These are phyloP conservation scores for Gliomastix tumulicola DNA, from an alignment of 2,329 filamentous ascomycete genomes.

Conservation along the genomic window DNA sequence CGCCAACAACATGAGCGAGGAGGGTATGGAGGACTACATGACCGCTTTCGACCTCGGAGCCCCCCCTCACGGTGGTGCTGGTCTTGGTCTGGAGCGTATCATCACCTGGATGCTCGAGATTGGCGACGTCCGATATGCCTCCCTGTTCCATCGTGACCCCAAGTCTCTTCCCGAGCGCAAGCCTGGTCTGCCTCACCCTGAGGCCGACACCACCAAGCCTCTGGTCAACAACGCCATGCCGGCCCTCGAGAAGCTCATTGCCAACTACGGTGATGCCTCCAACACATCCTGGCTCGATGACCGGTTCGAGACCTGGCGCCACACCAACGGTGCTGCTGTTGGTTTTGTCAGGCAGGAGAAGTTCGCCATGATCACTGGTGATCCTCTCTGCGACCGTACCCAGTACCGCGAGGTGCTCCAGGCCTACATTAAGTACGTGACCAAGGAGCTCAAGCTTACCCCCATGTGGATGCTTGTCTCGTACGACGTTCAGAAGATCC, in stretches of 20 bases:
- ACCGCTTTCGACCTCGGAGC: conserved; percentile 83
- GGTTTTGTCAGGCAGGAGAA: conserved; percentile 73
- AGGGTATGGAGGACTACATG: conserved; percentile 86
- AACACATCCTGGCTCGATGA: conserved; percentile 93
- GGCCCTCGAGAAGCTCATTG: conserved; percentile 78
- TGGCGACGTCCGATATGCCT: conserved; percentile 83
- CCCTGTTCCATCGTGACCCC: conserved; percentile 81
- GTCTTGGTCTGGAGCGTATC: conserved; percentile 83
- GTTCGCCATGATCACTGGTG: conserved; percentile 78
- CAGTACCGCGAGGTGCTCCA: conserved; percentile 71
- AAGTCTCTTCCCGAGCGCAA: conserved; percentile 71
- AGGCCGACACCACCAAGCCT: conserved; percentile 64
- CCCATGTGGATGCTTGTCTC: conserved; percentile 90
- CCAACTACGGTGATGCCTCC: conserved; percentile 90
- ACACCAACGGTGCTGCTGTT: conserved; percentile 76
- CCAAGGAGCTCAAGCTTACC: conserved; percentile 61
- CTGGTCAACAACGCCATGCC: conserved; percentile 52
- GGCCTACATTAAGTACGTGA: conserved; percentile 69
- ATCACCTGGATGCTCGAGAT: conserved; percentile 80
- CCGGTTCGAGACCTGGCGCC: conserved; percentile 81
- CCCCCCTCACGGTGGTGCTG: conserved; percentile 83
- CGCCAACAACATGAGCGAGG: conserved; percentile 65
- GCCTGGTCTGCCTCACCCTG: conserved; percentile 70
- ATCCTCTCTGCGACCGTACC: conserved; percentile 74
- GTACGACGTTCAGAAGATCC: conserved; percentile 67